Evolutionary conservation across 192 early-diverging fungal species (phyloP), one percentile per base, ranked within the genome.

Genomic region (Coemansia sp.): DNA sequence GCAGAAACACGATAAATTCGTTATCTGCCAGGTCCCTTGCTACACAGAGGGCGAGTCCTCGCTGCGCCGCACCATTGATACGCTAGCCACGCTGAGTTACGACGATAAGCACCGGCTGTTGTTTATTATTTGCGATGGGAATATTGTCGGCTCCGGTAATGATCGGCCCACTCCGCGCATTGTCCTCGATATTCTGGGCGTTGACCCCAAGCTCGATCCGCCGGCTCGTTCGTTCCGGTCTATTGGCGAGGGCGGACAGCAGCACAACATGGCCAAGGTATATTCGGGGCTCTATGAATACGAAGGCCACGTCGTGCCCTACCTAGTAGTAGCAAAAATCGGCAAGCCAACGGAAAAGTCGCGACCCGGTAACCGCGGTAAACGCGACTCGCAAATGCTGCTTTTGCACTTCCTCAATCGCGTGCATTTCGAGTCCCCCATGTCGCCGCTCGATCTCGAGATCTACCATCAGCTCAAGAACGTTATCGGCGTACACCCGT

Each of bases 401-500:
- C 81, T 96, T 38, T 97, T 99, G 96, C 84, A 87, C 32, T 99
- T 97, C 88, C 83, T 99, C 63, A 94, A 94, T 74, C 90, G 91
- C 71, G 96, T 99, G 36, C 93, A 96, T 70, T 96, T 94, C 77
- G 90, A 97, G 45, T 71, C 89, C 56, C 86, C 90, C 35, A 98
- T 99, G 96, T 86, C 89, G 27, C 94, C 96, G 10, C 83, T 99
- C n/a, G 94, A 99, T 82, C 86, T 98, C 54, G 96, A 99, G 70
- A 91, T 99, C 61, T 99, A 93, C 83, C 94, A 98, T 83, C 94
- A 97, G 73, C 94, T 99, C 83, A 95, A 95, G 83, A 91, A 97
- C 69, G 90, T 97, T 29, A 97, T 98, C 74, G 96, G 96, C 36
- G 91, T 98, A 10, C 87, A 88, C 71, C 92, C 91, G 1, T 79